These are phyloP conservation scores for Saccharomyces eubayanus DNA, from an alignment of 805 yeast species.

Conservation along the genomic window DNA sequence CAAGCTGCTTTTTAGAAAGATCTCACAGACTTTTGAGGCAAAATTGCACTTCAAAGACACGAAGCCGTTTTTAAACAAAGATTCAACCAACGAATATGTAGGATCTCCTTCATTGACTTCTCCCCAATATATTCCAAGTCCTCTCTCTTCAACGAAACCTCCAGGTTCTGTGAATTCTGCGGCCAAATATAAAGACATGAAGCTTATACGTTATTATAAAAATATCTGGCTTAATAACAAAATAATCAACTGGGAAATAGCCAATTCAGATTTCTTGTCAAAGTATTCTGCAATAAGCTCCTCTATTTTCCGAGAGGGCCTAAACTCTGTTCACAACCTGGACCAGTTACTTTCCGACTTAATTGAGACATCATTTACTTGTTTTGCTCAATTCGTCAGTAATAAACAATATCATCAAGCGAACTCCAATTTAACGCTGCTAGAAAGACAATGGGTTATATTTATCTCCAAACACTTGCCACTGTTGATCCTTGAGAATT, in stretches of 20 bases:
- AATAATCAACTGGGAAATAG: slow-evolving; percentile 31
- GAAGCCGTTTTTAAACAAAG: slow-evolving; percentile 5
- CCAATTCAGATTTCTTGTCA: slow-evolving; percentile 25
- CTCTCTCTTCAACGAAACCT: slow-evolving; percentile 15
- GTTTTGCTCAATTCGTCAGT: slow-evolving; percentile 38
- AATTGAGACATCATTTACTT: slow-evolving; percentile 35
- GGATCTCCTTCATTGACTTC: slow-evolving; percentile 26
- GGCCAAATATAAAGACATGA: slow-evolving; percentile 22
- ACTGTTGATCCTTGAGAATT: slow-evolving; percentile 31
- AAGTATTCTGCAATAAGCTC: slow-evolving; percentile 28
- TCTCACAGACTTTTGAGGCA: slow-evolving; percentile 16
- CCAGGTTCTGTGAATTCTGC: slow-evolving; percentile 6
- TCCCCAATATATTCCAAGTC: slow-evolving; percentile 25
- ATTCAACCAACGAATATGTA: slow-evolving; percentile 10
- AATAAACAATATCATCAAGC: slow-evolving; percentile 34
- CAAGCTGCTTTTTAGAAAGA: slow-evolving; percentile 19
- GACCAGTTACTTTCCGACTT: slow-evolving; percentile 24
- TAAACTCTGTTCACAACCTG: slow-evolving; percentile 13
- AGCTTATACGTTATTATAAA: slow-evolving; percentile 27
- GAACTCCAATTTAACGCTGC: slow-evolving; percentile 28
- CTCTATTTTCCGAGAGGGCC: slow-evolving; percentile 27
- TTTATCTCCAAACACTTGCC: slow-evolving; percentile 43
- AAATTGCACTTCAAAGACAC: slow-evolving; percentile 16
- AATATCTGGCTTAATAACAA: slow-evolving; percentile 35
- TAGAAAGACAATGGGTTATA: slow-evolving; percentile 37